A percentile compares a stretch with the other conserved stretches of the same genome.
Evolutionary conservation across 176 grass and related monocot species (phyloP).

Genomic region (Aegilops longissima): DNA sequence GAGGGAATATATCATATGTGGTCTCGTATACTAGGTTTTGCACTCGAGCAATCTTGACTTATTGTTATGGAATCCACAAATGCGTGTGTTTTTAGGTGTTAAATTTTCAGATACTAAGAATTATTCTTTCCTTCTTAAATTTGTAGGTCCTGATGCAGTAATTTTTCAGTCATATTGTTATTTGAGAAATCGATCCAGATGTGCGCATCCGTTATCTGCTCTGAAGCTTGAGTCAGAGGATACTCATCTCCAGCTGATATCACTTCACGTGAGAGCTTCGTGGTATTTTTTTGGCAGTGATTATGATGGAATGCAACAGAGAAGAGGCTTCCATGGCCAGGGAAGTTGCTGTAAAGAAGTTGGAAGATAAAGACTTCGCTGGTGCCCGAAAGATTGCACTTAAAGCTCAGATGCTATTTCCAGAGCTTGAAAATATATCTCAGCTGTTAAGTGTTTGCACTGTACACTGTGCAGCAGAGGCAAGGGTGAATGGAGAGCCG

Average conservation of each 20-base stretch:
- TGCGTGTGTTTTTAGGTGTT: slow-evolving; percentile 11
- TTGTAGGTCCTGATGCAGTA: slow-evolving; percentile 27
- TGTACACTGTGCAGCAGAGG: slow-evolving; percentile 72
- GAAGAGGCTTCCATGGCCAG: slow-evolving; percentile 79
- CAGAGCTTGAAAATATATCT: slow-evolving; percentile 74
- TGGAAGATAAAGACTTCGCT: slow-evolving; percentile 64
- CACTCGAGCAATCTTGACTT: neutral
- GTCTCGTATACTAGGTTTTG: slow-evolving; percentile 5
- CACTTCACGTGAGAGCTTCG: slow-evolving; percentile 26
- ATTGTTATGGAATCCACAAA: slow-evolving; percentile 2
- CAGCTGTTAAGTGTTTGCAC: slow-evolving; percentile 72
- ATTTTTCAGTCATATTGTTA: neutral
- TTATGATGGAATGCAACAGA: slow-evolving; percentile 63
- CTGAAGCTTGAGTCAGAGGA: neutral
- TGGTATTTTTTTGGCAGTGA: neutral
- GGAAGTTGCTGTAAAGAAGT: slow-evolving; percentile 69
- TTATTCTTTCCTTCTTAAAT: neutral
- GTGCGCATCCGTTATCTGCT: neutral
- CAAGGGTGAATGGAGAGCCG: slow-evolving; percentile 45
- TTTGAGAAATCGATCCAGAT: slow-evolving; percentile 10
- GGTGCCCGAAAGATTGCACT: slow-evolving; percentile 67
- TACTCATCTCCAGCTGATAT: slow-evolving; percentile 16
- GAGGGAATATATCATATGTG: slow-evolving; percentile 7
- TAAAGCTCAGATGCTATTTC: slow-evolving; percentile 77
- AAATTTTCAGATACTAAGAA: neutral